Evolutionary conservation across 495 filamentous ascomycete genomes (phyloP).

Genomic region (Terfezia boudieri): DNA sequence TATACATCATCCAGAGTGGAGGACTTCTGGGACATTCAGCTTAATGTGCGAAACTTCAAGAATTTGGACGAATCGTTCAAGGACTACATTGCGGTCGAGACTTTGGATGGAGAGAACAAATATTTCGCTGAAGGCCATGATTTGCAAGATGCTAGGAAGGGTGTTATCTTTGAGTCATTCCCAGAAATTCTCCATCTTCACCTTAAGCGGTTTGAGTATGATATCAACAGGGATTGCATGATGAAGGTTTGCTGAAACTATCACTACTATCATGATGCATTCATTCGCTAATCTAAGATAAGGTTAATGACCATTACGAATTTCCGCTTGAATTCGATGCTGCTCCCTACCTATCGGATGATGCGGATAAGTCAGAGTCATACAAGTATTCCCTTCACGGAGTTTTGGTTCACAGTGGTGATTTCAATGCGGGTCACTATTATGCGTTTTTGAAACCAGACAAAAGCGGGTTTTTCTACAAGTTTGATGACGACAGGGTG

Average conservation of each 20-base stretch:
- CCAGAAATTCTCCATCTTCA: slow-evolving; percentile 89
- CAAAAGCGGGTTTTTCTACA: slow-evolving; percentile 85
- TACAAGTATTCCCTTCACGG: slow-evolving; percentile 86
- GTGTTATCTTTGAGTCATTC: slow-evolving; percentile 90
- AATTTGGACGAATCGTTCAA: slow-evolving; percentile 84
- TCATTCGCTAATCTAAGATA: slow-evolving; percentile 1
- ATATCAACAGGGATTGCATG: slow-evolving; percentile 86
- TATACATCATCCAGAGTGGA: slow-evolving; percentile 88
- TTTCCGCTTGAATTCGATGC: slow-evolving; percentile 90
- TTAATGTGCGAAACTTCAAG: slow-evolving; percentile 87
- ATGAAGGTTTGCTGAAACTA: slow-evolving; percentile 39
- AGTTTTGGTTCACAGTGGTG: slow-evolving; percentile 88
- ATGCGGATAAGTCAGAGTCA: slow-evolving; percentile 69
- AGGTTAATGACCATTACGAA: slow-evolving; percentile 86
- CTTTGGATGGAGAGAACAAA: slow-evolving; percentile 92
- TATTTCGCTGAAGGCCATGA: slow-evolving; percentile 83
- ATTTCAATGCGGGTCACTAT: slow-evolving; percentile 96
- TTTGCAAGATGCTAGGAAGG: slow-evolving; percentile 89
- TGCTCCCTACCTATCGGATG: slow-evolving; percentile 61
- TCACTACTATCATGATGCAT: background rate
- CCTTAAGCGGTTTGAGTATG: slow-evolving; percentile 95
- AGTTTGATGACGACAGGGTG: slow-evolving; percentile 91
- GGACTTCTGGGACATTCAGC: slow-evolving; percentile 97
- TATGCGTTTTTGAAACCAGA: slow-evolving; percentile 90
- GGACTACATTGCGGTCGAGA: slow-evolving; percentile 91